phyloP scores from a whole-genome alignment of 257 asterid genomes.

The Prunella vulgaris region DNA sequence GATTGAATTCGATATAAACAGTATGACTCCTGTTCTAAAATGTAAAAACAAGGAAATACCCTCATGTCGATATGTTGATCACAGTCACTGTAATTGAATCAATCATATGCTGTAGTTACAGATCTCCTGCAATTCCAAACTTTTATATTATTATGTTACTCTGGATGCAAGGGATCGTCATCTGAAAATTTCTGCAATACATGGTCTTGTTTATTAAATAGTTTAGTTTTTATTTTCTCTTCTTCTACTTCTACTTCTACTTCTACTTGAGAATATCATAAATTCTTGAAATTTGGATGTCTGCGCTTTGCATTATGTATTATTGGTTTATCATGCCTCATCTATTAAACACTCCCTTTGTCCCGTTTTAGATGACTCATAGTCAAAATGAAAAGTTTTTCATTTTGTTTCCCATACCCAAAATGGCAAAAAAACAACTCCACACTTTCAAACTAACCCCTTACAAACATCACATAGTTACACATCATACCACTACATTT shows the following conservation, averaged over 20 bases:
- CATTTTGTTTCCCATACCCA: too few relatives aligned
- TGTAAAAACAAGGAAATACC: neutral
- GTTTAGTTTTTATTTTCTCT: neutral
- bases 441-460: too few relatives aligned
- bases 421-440: too few relatives aligned
- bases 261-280: conserved; percentile 5
- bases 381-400: too few relatives aligned
- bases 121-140: neutral
- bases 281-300: neutral
- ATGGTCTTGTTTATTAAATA: neutral
- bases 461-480: too few relatives aligned
- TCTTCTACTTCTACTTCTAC: neutral
- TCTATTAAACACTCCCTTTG: neutral
- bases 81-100: neutral
- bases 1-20: neutral
- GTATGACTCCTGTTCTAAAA: neutral
- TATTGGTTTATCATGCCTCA: neutral
- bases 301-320: neutral
- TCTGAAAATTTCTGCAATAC: neutral
- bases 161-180: neutral
- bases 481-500: too few relatives aligned
- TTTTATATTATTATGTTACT: neutral
- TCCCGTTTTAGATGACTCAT: too few relatives aligned
- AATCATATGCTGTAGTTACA: neutral
- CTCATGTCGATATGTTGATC: neutral